Evolutionary conservation across 352 stramenopile genomes (phyloP).

Genomic region (Pythium aphanidermatum): DNA sequence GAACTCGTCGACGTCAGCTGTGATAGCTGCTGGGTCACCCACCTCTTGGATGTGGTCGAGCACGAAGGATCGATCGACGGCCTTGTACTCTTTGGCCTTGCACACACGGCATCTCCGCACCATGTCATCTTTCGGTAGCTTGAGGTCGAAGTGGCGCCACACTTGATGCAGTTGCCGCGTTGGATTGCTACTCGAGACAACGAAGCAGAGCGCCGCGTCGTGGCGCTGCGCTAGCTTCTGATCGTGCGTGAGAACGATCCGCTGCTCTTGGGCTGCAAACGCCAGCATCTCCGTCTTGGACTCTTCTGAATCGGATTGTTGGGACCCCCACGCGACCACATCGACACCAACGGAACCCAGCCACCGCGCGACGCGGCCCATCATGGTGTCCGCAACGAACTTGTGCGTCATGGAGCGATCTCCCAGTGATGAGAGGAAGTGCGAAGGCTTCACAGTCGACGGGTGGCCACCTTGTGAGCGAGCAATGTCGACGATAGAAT

Average conservation of each 20-base stretch:
- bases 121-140: too few relatives aligned
- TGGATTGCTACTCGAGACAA: slow-evolving; percentile 65
- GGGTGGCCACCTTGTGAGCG: slow-evolving; percentile 4
- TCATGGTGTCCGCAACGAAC: slow-evolving; percentile 75
- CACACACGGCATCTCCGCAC: too few relatives aligned
- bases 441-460: slow-evolving; percentile 9
- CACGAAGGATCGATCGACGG: too few relatives aligned
- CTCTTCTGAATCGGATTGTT: slow-evolving; percentile 21
- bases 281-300: slow-evolving; percentile 43
- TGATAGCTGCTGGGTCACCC: too few relatives aligned
- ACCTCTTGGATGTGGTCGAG: too few relatives aligned
- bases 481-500: slow-evolving; percentile 38
- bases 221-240: slow-evolving; percentile 62
- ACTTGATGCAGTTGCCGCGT: too few relatives aligned
- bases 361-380: slow-evolving; percentile 63
- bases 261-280: slow-evolving; percentile 46
- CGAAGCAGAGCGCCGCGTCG: slow-evolving; percentile 66
- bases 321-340: slow-evolving; percentile 58
- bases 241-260: slow-evolving; percentile 68
- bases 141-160: too few relatives aligned
- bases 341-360: slow-evolving; percentile 70
- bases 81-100: too few relatives aligned
- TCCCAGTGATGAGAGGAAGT: too few relatives aligned
- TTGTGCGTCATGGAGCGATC: too few relatives aligned
- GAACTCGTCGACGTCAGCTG: too few relatives aligned